A percentile compares a stretch with the other conserved stretches of the same genome.
phyloP scores from a whole-genome alignment of 495 filamentous ascomycete species.

The Podospora pseudocomata region DNA sequence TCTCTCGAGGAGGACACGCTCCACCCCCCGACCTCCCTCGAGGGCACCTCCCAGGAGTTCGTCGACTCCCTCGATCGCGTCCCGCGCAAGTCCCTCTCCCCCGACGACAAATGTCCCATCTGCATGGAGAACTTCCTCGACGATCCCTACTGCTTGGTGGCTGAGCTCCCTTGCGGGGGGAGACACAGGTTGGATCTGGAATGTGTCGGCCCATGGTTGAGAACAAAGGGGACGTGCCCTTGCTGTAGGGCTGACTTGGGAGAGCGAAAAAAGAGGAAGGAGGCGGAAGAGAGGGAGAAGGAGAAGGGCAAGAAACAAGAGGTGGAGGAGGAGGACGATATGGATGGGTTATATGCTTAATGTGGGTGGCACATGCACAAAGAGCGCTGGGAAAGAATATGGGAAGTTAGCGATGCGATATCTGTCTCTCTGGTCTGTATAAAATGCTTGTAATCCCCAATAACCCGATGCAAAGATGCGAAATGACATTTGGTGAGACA shows the following conservation, averaged over 20 bases:
- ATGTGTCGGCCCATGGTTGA: slow-evolving; percentile 90
- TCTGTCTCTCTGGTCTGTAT: background rate
- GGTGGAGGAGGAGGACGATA: slow-evolving; percentile 57
- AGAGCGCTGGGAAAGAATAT: background rate
- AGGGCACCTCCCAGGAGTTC: slow-evolving; percentile 76
- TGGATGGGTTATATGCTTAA: slow-evolving; percentile 73
- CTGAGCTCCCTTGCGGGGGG: slow-evolving; percentile 77
- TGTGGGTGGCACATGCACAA: background rate
- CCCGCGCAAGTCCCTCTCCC: slow-evolving; percentile 61
- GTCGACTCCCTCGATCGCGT: slow-evolving; percentile 80
- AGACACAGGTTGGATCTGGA: slow-evolving; percentile 87
- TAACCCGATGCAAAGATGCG: background rate
- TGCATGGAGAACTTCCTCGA: slow-evolving; percentile 82
- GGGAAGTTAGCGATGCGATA: background rate
- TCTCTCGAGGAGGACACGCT: slow-evolving; percentile 60
- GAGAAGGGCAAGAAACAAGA: slow-evolving; percentile 56
- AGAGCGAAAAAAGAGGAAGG: slow-evolving; percentile 62
- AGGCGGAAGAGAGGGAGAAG: slow-evolving; percentile 55
- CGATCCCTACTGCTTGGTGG: slow-evolving; percentile 75
- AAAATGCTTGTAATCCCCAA: background rate
- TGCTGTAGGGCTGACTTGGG: slow-evolving; percentile 76
- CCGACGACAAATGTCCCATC: slow-evolving; percentile 74
- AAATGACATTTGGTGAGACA: too few relatives aligned
- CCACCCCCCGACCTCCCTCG: slow-evolving; percentile 61
- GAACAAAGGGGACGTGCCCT: slow-evolving; percentile 84